These are phyloP conservation scores for Ceratobasidium sp. DNA, from an alignment of 1,284 basidiomycete species.

Conservation along the genomic window DNA sequence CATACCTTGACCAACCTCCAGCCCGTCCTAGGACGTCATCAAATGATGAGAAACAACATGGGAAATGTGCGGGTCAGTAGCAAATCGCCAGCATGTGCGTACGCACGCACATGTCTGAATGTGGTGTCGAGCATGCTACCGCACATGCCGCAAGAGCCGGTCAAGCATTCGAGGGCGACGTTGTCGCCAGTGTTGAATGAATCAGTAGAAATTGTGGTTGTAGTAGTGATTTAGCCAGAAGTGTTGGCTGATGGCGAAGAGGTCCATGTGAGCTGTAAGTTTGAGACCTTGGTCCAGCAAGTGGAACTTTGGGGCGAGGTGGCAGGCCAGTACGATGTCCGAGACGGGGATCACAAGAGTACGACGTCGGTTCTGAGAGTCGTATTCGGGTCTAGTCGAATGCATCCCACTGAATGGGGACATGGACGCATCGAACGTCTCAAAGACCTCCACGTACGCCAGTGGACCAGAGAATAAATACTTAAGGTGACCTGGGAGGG, in stretches of 20 bases:
- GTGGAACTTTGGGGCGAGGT: conserved; percentile 26
- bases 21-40: too few species aligned
- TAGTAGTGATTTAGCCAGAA: conserved; percentile 23
- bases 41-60: too few species aligned
- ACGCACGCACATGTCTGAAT: too few species aligned
- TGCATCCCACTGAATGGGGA: background rate
- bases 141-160: background rate
- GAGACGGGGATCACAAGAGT: conserved; percentile 14
- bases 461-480: background rate
- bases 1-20: too few species aligned
- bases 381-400: background rate
- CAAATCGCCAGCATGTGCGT: too few species aligned
- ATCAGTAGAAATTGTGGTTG: background rate
- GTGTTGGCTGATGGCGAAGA: background rate
- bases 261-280: background rate
- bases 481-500: background rate
- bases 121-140: background rate
- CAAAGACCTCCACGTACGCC: conserved; percentile 22
- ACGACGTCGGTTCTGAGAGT: background rate
- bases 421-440: background rate
- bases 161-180: background rate
- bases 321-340: conserved; percentile 15
- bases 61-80: too few species aligned
- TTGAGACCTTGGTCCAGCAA: background rate
- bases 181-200: conserved; percentile 20